Conservation (phyloP, 2,329 filamentous ascomycete species). For the Fusarium sp. region DNA sequence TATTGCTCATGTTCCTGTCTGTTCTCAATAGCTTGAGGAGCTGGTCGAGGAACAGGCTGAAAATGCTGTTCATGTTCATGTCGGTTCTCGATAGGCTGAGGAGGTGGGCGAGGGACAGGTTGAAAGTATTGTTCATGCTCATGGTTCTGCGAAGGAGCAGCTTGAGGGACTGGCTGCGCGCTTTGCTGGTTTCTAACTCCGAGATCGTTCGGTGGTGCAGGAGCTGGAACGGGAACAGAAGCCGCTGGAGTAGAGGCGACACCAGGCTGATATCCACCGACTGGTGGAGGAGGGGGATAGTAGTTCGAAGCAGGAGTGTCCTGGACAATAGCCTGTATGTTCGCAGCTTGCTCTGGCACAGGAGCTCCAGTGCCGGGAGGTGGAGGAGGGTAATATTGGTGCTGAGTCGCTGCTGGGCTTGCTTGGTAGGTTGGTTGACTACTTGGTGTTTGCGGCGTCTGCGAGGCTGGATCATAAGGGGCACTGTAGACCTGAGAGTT, state of each 20-base stretch:
- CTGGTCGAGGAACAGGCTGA: neutral
- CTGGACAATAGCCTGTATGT: neutral
- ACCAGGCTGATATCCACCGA: neutral
- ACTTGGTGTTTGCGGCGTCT: neutral
- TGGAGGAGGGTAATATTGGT: neutral
- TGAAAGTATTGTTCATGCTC: neutral
- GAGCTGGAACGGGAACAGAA: neutral
- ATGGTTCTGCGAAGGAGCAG: neutral
- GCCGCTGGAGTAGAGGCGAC: neutral
- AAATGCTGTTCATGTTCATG: neutral
- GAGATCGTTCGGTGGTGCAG: neutral
- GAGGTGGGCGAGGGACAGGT: neutral
- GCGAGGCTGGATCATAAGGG: neutral
- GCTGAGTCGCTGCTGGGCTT: fast-evolving
- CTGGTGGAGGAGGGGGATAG: neutral
- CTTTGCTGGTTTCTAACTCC: neutral
- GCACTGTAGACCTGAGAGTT: neutral
- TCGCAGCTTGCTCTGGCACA: neutral
- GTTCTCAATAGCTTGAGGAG: neutral
- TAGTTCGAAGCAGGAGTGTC: too few species aligned
- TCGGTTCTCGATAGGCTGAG: neutral
- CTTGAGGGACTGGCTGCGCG: neutral
- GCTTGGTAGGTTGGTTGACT: neutral
- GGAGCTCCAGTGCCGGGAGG: neutral
- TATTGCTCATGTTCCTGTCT: neutral